Evolutionary conservation across 2,329 filamentous ascomycete species (phyloP).

Genomic region (Fusarium sterilihyphosum): DNA sequence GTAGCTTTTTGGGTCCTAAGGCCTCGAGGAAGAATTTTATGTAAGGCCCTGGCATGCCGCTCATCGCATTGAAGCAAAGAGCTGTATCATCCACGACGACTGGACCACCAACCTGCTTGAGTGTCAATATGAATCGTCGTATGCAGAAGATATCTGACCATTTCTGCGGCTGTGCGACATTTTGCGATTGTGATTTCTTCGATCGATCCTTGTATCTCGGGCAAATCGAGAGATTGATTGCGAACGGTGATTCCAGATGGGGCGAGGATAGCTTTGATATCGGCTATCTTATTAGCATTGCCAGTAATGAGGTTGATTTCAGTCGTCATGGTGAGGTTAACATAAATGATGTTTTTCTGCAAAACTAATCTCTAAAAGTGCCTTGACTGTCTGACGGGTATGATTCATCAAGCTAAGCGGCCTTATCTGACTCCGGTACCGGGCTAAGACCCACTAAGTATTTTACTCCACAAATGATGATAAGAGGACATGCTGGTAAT

Average conservation of each 20-base stretch:
- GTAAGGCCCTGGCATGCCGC: background rate
- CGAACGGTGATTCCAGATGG: background rate
- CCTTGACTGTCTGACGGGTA: background rate
- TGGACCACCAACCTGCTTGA: background rate
- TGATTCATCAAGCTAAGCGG: background rate
- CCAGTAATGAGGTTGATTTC: background rate
- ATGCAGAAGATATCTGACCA: background rate
- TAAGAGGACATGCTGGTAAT: background rate
- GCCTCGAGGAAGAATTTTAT: background rate
- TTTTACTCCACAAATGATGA: background rate
- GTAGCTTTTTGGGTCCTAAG: background rate
- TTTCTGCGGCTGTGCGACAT: background rate
- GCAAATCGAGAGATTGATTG: background rate
- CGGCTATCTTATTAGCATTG: background rate
- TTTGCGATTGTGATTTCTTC: background rate
- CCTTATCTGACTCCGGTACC: background rate
- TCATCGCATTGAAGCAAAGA: background rate
- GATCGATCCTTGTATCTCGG: background rate
- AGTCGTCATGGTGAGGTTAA: background rate
- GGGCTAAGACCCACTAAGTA: background rate
- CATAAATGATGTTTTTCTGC: accelerated
- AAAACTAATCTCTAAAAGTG: accelerated
- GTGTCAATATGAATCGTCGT: background rate
- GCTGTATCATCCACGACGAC: background rate
- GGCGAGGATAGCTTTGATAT: background rate